phyloP scores from a whole-genome alignment of 2,329 filamentous ascomycete genomes.

The Microascus cirrosus region DNA sequence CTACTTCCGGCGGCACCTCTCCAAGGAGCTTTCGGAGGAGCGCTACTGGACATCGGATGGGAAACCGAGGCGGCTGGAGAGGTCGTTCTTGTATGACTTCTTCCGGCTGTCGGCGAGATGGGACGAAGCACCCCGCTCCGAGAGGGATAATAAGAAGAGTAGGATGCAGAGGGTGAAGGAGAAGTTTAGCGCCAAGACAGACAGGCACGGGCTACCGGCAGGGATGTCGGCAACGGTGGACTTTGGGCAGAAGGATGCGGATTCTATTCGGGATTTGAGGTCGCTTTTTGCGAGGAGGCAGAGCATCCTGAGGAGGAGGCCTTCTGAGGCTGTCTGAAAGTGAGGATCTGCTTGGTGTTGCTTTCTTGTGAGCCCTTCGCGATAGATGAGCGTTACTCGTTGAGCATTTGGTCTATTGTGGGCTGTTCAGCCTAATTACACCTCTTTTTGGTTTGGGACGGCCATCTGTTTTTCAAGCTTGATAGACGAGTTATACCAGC shows the following conservation, averaged over 20 bases:
- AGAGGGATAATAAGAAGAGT: conserved; percentile 8
- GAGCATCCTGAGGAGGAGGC: background rate
- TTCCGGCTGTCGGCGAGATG: conserved; percentile 25
- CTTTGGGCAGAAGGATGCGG: background rate
- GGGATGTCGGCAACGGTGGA: background rate
- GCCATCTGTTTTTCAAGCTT: background rate
- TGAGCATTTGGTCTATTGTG: background rate
- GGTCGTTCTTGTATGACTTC: conserved; percentile 30
- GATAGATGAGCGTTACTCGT: background rate
- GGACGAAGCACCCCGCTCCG: conserved; percentile 14
- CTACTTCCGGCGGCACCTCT: conserved; percentile 31
- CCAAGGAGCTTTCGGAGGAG: conserved; percentile 34
- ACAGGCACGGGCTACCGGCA: background rate
- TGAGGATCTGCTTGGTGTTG: background rate
- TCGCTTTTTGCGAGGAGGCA: conserved; percentile 3
- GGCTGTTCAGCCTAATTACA: too few relatives aligned
- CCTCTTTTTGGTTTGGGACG: too few relatives aligned
- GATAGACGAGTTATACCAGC: background rate
- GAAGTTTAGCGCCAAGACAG: background rate
- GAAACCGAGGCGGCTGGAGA: conserved; percentile 27
- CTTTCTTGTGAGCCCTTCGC: background rate
- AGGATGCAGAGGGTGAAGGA: background rate
- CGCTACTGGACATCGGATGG: conserved; percentile 34
- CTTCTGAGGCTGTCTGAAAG: background rate
- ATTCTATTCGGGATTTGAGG: conserved; percentile 1